These are phyloP conservation scores for Aureobasidium leucospermi DNA, from an alignment of 2,329 filamentous ascomycete species.

Conservation along the genomic window DNA sequence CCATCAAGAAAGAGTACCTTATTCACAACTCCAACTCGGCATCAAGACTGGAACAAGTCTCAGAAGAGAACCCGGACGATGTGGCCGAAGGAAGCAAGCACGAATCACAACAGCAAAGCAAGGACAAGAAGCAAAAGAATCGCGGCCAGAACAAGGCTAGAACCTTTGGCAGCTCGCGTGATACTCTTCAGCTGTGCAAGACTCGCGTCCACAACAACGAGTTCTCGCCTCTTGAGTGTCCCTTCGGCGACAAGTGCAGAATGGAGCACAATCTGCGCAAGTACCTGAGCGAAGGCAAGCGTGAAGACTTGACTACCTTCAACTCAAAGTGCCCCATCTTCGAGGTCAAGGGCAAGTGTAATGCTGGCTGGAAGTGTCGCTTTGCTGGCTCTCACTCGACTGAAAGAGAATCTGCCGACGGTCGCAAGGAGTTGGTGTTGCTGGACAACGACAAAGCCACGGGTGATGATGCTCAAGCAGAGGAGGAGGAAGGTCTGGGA, in stretches of 20 bases:
- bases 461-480: conserved; percentile 1
- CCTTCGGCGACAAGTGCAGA: conserved; percentile 72
- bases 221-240: conserved; percentile 70
- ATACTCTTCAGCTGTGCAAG: conserved; percentile 70
- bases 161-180: conserved; percentile 70
- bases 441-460: conserved; percentile 47
- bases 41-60: conserved; percentile 13
- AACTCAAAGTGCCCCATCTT: conserved; percentile 75
- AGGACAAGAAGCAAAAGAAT: conserved; percentile 49
- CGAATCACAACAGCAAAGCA: conserved; percentile 28
- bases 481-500: conserved; percentile 45
- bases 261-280: conserved; percentile 76
- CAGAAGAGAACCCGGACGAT: conserved; percentile 28
- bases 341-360: conserved; percentile 66
- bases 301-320: conserved; percentile 70
- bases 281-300: conserved; percentile 76
- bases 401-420: conserved; percentile 71
- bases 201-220: conserved; percentile 65
- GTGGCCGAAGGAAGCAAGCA: conserved; percentile 44
- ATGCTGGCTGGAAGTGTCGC: conserved; percentile 87
- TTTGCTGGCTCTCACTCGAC: conserved; percentile 82
- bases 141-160: conserved; percentile 77
- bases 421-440: conserved; percentile 72
- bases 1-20: conserved; percentile 65
- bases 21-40: conserved; percentile 21